Conservation (phyloP, 139 green algal species). For the Pycnococcus provasolii region DNA sequence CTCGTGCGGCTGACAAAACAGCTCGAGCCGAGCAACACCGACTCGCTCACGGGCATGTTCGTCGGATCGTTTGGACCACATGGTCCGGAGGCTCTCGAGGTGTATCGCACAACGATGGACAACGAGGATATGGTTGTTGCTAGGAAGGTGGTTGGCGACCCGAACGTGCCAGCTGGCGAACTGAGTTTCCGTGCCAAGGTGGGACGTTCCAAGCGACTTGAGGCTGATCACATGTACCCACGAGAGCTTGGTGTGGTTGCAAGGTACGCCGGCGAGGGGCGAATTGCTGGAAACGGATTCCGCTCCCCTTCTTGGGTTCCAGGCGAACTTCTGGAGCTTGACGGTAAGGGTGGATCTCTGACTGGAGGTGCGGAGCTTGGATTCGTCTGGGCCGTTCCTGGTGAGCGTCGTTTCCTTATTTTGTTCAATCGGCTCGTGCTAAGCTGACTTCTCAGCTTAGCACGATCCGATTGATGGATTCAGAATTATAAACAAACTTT, state of each 20-base stretch:
- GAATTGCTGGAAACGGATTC: conserved; percentile 61
- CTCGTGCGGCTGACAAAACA: neutral
- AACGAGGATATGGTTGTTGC: conserved; percentile 29
- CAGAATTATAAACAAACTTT: too few relatives aligned
- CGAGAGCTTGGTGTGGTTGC: conserved; percentile 65
- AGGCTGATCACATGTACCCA: conserved; percentile 49
- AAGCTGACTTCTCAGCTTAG: neutral
- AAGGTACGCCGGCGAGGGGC: conserved; percentile 58
- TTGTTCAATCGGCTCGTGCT: conserved; percentile 34
- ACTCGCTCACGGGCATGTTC: conserved; percentile 60
- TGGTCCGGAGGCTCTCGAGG: conserved; percentile 69
- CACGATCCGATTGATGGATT: neutral
- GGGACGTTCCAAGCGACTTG: conserved; percentile 17
- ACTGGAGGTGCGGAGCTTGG: conserved; percentile 59
- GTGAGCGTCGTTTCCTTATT: conserved; percentile 54
- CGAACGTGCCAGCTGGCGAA: conserved; percentile 69
- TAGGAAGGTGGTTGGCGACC: conserved; percentile 80
- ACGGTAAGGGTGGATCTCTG: conserved; percentile 13
- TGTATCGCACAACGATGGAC: conserved; percentile 36
- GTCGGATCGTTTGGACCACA: conserved; percentile 77
- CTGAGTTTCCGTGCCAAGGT: conserved; percentile 66
- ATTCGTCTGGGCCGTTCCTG: conserved; percentile 71
- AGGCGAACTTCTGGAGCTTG: conserved; percentile 77
- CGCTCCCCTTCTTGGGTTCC: conserved; percentile 65
- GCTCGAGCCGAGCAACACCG: conserved; percentile 24